These are phyloP conservation scores for Baudoinia panamericana DNA, from an alignment of 495 filamentous ascomycete genomes.

Conservation along the genomic window DNA sequence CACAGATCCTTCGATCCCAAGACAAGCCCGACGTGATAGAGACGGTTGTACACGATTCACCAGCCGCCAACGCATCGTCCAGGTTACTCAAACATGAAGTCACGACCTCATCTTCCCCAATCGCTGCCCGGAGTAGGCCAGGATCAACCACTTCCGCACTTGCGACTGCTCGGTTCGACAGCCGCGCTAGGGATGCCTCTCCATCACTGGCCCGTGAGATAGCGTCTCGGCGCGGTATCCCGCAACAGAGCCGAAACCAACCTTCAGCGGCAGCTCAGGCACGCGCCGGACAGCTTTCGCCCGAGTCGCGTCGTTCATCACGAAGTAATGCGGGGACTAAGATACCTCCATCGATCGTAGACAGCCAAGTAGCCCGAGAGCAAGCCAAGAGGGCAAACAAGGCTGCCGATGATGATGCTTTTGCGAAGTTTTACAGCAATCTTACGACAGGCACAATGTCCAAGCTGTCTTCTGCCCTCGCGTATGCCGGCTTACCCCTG, in stretches of 20 bases:
- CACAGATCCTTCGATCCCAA: conserved; percentile 53
- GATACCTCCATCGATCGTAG: conserved; percentile 15
- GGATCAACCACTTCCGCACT: conserved; percentile 8
- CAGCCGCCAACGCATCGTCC: neutral
- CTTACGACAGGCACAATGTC: conserved; percentile 67
- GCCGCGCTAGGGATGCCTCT: conserved; percentile 10
- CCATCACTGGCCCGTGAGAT: conserved; percentile 19
- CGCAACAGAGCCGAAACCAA: neutral
- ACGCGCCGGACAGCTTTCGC: conserved; percentile 8
- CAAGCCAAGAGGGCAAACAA: conserved; percentile 1
- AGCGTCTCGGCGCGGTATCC: conserved; percentile 18
- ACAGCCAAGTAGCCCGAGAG: conserved; percentile 12
- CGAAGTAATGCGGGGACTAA: neutral
- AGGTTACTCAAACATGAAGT: neutral
- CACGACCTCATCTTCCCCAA: neutral
- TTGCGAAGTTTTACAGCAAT: conserved; percentile 77
- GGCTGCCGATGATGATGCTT: conserved; percentile 29
- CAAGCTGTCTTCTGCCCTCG: conserved; percentile 72
- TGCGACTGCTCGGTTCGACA: conserved; percentile 3
- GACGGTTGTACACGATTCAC: neutral
- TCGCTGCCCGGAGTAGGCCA: neutral
- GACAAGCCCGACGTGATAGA: conserved; percentile 19
- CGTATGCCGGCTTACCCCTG: conserved; percentile 82
- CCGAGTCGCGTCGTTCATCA: conserved; percentile 6
- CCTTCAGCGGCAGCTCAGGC: conserved; percentile 13